phyloP scores from a whole-genome alignment of 768 basidiomycete genomes.

The Amanita brunnescens region DNA sequence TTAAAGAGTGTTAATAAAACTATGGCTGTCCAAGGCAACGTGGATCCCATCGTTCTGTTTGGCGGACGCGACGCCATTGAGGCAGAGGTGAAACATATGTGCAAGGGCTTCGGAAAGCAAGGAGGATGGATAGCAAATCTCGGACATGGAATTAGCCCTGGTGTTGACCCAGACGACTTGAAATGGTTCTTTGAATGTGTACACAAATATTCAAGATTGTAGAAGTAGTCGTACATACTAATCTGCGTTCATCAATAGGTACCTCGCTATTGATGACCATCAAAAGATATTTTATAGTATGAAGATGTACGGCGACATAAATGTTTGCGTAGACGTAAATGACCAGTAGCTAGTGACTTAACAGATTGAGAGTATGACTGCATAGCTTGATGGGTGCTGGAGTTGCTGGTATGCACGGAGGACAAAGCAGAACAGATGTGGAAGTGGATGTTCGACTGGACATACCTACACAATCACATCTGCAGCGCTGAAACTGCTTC shows the following conservation, averaged over 20 bases:
- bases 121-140: conserved; percentile 96
- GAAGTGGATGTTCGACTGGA: conserved; percentile 8
- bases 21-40: conserved; percentile 82
- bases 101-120: conserved; percentile 52
- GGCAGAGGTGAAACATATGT: conserved; percentile 74
- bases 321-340: background rate
- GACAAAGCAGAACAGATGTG: conserved; percentile 5
- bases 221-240: background rate
- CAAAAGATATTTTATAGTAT: background rate
- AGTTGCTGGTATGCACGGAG: conserved; percentile 4
- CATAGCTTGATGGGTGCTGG: background rate
- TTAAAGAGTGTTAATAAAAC: conserved; percentile 19
- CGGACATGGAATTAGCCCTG: conserved; percentile 95
- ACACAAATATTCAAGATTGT: conserved; percentile 58
- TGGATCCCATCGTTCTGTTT: conserved; percentile 83
- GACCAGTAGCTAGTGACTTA: background rate
- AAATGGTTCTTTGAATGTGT: conserved; percentile 87
- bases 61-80: conserved; percentile 86
- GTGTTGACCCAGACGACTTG: conserved; percentile 89
- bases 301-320: background rate
- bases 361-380: background rate
- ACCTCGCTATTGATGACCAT: background rate
- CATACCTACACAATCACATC: conserved; percentile 82
- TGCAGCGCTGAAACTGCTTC: conserved; percentile 83
- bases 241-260: background rate